These are phyloP conservation scores for Cercospora citrullina DNA, from an alignment of 2,329 filamentous ascomycete species.

Conservation along the genomic window DNA sequence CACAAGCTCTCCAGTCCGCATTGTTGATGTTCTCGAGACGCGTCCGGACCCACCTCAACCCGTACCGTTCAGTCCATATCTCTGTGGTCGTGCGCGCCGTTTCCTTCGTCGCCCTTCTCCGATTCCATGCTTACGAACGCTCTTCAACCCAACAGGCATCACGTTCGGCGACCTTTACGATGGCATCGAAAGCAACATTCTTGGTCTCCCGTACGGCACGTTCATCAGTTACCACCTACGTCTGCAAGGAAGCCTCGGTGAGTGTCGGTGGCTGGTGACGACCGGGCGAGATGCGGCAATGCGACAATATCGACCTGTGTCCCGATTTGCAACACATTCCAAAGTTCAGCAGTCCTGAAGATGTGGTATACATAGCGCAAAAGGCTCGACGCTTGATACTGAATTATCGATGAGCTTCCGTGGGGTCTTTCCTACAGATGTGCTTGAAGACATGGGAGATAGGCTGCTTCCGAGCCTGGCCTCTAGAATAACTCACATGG, in stretches of 20 bases:
- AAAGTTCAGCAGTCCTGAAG: no score
- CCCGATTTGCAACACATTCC: no score
- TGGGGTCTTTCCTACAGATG: neutral
- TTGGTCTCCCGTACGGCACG: neutral
- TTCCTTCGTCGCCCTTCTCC: no score
- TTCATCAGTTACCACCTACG: neutral
- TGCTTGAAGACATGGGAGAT: neutral
- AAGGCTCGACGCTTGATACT: neutral
- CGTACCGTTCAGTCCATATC: neutral
- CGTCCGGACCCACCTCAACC: rapidly evolving
- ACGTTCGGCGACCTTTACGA: neutral
- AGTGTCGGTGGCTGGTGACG: neutral
- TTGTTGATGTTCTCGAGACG: neutral
- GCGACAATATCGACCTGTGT: no score
- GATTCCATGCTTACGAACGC: neutral
- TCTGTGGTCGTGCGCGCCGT: no score
- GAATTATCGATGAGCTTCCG: neutral
- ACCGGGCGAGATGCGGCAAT: no score
- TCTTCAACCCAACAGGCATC: neutral
- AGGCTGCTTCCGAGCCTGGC: neutral
- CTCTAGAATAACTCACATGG: neutral
- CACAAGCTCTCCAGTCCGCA: neutral
- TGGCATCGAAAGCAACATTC: neutral
- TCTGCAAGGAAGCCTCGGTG: no score
- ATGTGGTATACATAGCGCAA: neutral